phyloP scores from a whole-genome alignment of 495 filamentous ascomycete genomes.

The Recurvomyces mirabilis region DNA sequence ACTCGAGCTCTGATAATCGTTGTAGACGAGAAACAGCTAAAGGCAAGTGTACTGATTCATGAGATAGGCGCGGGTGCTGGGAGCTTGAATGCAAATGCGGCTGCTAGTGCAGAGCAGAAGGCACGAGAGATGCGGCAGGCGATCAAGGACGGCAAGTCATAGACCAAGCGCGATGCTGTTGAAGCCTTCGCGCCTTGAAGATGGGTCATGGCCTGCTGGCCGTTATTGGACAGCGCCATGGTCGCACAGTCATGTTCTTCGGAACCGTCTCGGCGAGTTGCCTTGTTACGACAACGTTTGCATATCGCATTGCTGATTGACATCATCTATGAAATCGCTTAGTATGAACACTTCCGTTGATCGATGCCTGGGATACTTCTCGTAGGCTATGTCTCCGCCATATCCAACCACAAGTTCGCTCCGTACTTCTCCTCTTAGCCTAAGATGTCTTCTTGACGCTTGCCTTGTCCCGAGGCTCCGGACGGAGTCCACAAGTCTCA shows the following conservation, averaged over 20 bases:
- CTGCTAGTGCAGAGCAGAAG: conserved; percentile 4
- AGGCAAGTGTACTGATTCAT: no score
- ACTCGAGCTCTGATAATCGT: no score
- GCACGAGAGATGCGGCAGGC: conserved; percentile 6
- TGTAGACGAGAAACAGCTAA: no score
- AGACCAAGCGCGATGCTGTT: neutral
- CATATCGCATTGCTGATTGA: no score
- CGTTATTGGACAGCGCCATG: neutral
- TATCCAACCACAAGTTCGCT: neutral
- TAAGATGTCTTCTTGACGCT: neutral
- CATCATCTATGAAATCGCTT: conserved; percentile 1
- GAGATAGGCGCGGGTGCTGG: conserved; percentile 12
- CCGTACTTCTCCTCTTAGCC: neutral
- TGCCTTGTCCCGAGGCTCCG: neutral
- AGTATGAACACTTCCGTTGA: neutral
- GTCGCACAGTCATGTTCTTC: neutral
- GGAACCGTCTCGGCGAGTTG: neutral
- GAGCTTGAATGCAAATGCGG: conserved; percentile 9
- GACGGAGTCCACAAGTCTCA: no score
- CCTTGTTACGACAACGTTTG: no score
- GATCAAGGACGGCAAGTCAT: neutral
- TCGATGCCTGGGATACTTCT: conserved; percentile 2
- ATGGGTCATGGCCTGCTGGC: neutral
- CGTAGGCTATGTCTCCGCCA: neutral
- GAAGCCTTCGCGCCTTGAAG: neutral